These are phyloP conservation scores for Ramalina intermedia DNA, from an alignment of 495 filamentous ascomycete species.

Conservation along the genomic window DNA sequence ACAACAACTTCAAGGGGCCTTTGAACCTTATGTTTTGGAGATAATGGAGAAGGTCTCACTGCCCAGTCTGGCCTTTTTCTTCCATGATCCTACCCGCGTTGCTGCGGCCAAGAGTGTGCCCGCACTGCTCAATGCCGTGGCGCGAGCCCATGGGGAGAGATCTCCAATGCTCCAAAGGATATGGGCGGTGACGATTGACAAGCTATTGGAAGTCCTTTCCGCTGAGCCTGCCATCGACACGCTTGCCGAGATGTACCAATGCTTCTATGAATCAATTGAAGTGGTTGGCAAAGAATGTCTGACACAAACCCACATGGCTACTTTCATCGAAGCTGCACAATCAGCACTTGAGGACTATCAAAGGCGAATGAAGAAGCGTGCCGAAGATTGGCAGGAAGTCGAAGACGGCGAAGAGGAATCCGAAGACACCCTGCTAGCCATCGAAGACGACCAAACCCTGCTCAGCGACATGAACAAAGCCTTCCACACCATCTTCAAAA, in stretches of 20 bases:
- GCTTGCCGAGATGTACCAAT: slow-evolving; percentile 97
- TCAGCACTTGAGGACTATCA: slow-evolving; percentile 86
- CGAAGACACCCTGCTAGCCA: slow-evolving; percentile 70
- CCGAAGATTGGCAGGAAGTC: slow-evolving; percentile 57
- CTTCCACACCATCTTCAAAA: slow-evolving; percentile 97
- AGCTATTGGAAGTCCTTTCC: slow-evolving; percentile 85
- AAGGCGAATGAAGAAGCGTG: slow-evolving; percentile 59
- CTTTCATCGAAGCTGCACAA: slow-evolving; percentile 72
- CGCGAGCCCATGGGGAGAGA: slow-evolving; percentile 66
- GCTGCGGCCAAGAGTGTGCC: slow-evolving; percentile 91
- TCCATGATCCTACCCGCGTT: slow-evolving; percentile 94
- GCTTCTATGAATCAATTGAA: slow-evolving; percentile 97
- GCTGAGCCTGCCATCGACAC: slow-evolving; percentile 93
- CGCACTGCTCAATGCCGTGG: slow-evolving; percentile 86
- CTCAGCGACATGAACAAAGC: slow-evolving; percentile 99
- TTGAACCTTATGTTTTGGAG: slow-evolving; percentile 79
- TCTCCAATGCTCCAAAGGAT: slow-evolving; percentile 62
- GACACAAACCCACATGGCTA: slow-evolving; percentile 58
- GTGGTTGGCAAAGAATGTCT: slow-evolving; percentile 78
- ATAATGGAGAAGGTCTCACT: slow-evolving; percentile 96
- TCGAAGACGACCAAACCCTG: slow-evolving; percentile 94
- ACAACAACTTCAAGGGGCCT: slow-evolving; percentile 78
- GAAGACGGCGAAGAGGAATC: slow-evolving; percentile 77
- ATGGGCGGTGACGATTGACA: slow-evolving; percentile 76
- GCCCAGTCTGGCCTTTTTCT: slow-evolving; percentile 93